Percentiles rank a stretch among this genome's conserved stretches.
Conservation (phyloP, 2,329 filamentous ascomycete species). For the Fusarium virguliforme region DNA sequence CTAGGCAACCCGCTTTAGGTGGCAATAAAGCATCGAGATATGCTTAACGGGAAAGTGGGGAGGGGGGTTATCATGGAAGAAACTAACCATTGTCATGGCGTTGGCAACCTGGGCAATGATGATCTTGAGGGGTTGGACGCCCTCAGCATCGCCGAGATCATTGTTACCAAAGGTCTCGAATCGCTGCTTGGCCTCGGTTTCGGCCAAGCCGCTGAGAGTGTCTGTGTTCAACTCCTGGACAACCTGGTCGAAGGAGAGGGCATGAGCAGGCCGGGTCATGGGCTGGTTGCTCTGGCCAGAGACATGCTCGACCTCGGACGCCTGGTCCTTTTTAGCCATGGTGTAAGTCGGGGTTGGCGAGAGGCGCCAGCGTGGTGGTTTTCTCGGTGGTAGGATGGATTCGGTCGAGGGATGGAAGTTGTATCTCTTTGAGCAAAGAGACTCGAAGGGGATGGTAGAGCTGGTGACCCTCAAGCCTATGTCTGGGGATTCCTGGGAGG, state of each 20-base stretch:
- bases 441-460: slow-evolving; percentile 13
- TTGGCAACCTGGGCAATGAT: slow-evolving; percentile 77
- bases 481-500: slow-evolving; percentile 44
- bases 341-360: slow-evolving; percentile 30
- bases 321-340: slow-evolving; percentile 47
- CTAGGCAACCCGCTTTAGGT: slow-evolving; percentile 56
- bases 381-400: slow-evolving; percentile 7
- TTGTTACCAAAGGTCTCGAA: slow-evolving; percentile 72
- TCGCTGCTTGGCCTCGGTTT: slow-evolving; percentile 66
- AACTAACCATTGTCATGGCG: slow-evolving; percentile 75
- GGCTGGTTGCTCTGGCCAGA: slow-evolving; percentile 56
- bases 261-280: slow-evolving; percentile 72
- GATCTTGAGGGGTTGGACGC: slow-evolving; percentile 72
- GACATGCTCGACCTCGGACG: slow-evolving; percentile 46
- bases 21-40: slow-evolving; percentile 52
- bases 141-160: slow-evolving; percentile 64
- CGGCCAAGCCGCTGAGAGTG: slow-evolving; percentile 68
- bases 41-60: slow-evolving; percentile 33
- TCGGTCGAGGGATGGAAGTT: slow-evolving; percentile 19
- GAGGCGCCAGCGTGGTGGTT: slow-evolving; percentile 36
- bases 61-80: slow-evolving; percentile 18
- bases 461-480: slow-evolving; percentile 36
- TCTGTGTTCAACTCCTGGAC: slow-evolving; percentile 69
- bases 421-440: slow-evolving; percentile 15
- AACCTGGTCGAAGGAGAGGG: slow-evolving; percentile 65